Evolutionary conservation across 331 rosid genomes (phyloP).

Genomic region (Malus hybrid): DNA sequence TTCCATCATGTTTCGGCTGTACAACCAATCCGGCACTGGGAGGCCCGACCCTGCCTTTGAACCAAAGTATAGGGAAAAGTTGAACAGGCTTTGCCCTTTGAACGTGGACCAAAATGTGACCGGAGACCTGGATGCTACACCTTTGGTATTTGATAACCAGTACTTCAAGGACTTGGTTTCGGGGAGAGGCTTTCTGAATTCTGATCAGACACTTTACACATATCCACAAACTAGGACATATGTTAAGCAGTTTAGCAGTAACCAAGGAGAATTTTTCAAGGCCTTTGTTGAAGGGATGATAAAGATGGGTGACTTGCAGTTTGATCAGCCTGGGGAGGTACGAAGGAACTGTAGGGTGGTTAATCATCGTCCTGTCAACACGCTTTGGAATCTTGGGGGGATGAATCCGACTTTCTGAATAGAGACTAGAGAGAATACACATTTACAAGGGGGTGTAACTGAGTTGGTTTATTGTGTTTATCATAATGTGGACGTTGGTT

Average conservation of each 20-base stretch:
- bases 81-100: constrained; percentile 50
- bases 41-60: constrained; percentile 68
- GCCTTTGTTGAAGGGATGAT: constrained; percentile 73
- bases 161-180: constrained; percentile 83
- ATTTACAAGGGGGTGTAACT: background rate
- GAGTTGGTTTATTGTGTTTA: background rate
- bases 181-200: constrained; percentile 78
- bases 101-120: constrained; percentile 71
- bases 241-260: constrained; percentile 37
- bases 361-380: constrained; percentile 16
- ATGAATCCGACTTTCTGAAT: background rate
- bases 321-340: constrained; percentile 61
- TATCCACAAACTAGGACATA: constrained; percentile 29
- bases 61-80: constrained; percentile 37
- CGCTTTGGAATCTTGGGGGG: background rate
- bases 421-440: background rate
- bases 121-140: constrained; percentile 71
- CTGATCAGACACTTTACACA: constrained; percentile 76
- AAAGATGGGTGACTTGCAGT: constrained; percentile 79
- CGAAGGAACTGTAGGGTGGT: constrained; percentile 65
- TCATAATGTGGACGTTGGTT: constrained; percentile 5
- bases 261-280: constrained; percentile 42
- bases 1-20: constrained; percentile 83
- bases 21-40: constrained; percentile 80
- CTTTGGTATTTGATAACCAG: constrained; percentile 64